phyloP scores from a whole-genome alignment of 1,139 yeast species.

The Meyerozyma athensensis region DNA sequence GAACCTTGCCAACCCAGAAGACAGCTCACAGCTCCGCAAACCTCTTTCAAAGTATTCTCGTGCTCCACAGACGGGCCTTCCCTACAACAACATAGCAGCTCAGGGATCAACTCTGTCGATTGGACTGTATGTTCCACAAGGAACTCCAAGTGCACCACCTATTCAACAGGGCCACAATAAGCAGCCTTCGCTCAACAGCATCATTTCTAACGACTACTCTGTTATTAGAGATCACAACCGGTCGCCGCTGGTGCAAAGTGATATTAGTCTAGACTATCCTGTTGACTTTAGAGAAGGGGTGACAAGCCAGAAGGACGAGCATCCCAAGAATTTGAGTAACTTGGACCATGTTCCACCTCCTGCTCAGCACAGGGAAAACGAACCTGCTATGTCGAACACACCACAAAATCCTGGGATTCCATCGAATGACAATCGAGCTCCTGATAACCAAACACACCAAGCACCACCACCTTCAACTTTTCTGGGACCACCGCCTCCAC shows the following conservation, averaged over 20 bases:
- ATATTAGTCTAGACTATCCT: constrained; percentile 29
- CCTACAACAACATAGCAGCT: constrained; percentile 13
- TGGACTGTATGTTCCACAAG: constrained; percentile 7
- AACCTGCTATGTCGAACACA: no score
- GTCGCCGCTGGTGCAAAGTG: constrained; percentile 31
- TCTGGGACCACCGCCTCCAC: constrained; percentile 9
- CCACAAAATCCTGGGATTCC: no score
- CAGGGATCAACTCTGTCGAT: constrained; percentile 17
- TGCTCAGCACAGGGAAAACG: no score
- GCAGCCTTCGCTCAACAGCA: constrained; percentile 23
- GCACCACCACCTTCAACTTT: constrained; percentile 1
- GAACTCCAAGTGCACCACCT: constrained; percentile 2
- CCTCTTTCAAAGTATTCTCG: constrained; percentile 12
- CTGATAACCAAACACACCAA: constrained; percentile 13
- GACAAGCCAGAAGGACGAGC: constrained; percentile 2
- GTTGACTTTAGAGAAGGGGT: constrained; percentile 18
- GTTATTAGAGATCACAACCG: constrained; percentile 17
- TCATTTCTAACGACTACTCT: constrained; percentile 20
- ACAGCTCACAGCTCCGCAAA: constrained; percentile 12
- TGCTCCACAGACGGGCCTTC: constrained; percentile 10
- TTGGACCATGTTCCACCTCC: no score
- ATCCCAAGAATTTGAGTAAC: no score
- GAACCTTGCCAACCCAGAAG: constrained; percentile 14
- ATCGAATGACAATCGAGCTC: constrained; percentile 5
- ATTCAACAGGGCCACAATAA: constrained; percentile 9